phyloP scores from a whole-genome alignment of 345 rosid genomes.

The Balakata baccata region DNA sequence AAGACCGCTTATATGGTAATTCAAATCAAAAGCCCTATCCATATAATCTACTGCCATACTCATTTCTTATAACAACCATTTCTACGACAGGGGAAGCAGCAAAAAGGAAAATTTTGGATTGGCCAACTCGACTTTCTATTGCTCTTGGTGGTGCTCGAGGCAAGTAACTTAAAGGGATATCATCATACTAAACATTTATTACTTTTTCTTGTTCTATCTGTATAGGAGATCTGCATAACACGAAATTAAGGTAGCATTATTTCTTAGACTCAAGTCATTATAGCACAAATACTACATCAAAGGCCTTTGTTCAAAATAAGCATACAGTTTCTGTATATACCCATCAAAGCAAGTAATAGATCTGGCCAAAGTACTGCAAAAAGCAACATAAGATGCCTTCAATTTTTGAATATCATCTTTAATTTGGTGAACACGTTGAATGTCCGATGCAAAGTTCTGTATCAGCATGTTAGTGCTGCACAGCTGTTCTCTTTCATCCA shows the following conservation, averaged over 20 bases:
- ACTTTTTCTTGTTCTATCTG: neutral
- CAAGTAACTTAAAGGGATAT: slow-evolving; percentile 16
- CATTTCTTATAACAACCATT: slow-evolving; percentile 13
- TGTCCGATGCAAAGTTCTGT: neutral
- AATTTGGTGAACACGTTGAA: neutral
- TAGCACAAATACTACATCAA: neutral
- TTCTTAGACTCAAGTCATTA: neutral
- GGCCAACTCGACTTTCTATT: slow-evolving; percentile 68
- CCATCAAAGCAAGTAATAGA: neutral
- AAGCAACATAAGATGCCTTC: neutral
- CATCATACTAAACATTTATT: neutral
- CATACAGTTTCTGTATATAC: neutral
- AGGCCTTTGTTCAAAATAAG: neutral
- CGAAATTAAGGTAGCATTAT: neutral
- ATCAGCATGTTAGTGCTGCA: neutral
- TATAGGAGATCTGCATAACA: neutral
- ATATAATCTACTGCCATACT: neutral
- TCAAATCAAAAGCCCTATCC: neutral
- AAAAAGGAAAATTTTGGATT: slow-evolving; percentile 59
- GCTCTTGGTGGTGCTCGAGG: slow-evolving; percentile 75
- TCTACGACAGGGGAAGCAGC: slow-evolving; percentile 55
- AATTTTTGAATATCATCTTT: neutral
- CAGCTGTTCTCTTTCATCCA: neutral
- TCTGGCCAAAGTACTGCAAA: neutral
- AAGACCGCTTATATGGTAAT: slow-evolving; percentile 68